A percentile compares a stretch with the other conserved stretches of the same genome.
Evolutionary conservation across 495 filamentous ascomycete genomes (phyloP).

Genomic region (Aspergillus steynii): DNA sequence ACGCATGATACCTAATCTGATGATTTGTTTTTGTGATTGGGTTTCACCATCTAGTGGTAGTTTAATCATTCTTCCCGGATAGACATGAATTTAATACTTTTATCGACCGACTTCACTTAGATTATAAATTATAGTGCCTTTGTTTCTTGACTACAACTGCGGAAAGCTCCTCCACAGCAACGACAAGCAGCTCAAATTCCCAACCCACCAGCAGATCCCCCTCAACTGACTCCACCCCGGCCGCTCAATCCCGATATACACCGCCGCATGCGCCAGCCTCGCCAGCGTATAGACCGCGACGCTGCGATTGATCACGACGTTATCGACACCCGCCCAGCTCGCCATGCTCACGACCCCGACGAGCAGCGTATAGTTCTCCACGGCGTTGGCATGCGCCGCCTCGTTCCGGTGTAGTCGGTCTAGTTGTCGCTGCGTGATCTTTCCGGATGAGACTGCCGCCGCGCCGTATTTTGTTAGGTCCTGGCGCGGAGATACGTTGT

Average conservation of each 20-base stretch:
- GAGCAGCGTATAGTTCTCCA: slow-evolving; percentile 39
- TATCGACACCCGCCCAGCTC: slow-evolving; percentile 23
- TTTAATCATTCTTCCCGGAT: not conserved
- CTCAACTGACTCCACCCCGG: slow-evolving; percentile 21
- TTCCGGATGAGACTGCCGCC: slow-evolving; percentile 45
- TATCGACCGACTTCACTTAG: no score
- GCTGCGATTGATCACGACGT: slow-evolving; percentile 24
- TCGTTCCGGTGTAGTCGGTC: slow-evolving; percentile 48
- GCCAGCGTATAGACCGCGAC: slow-evolving; percentile 28
- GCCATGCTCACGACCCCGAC: slow-evolving; percentile 25
- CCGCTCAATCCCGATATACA: slow-evolving; percentile 27
- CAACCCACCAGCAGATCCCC: slow-evolving; percentile 28
- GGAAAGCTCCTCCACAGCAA: slow-evolving; percentile 18
- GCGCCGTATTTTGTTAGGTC: slow-evolving; percentile 48
- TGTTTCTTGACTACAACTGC: no score
- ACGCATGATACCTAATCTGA: not conserved
- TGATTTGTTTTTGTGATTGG: not conserved
- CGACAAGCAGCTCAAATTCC: slow-evolving; percentile 30
- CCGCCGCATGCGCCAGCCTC: slow-evolving; percentile 19
- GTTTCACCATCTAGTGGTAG: not conserved
- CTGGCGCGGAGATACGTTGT: slow-evolving; percentile 47
- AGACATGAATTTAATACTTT: not conserved
- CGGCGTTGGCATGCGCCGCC: slow-evolving; percentile 48
- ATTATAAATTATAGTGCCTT: no score
- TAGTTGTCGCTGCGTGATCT: slow-evolving; percentile 45